Base-by-base conservation (phyloP, 371 early-diverging fungal species). In the Mucor mucedo region DNA sequence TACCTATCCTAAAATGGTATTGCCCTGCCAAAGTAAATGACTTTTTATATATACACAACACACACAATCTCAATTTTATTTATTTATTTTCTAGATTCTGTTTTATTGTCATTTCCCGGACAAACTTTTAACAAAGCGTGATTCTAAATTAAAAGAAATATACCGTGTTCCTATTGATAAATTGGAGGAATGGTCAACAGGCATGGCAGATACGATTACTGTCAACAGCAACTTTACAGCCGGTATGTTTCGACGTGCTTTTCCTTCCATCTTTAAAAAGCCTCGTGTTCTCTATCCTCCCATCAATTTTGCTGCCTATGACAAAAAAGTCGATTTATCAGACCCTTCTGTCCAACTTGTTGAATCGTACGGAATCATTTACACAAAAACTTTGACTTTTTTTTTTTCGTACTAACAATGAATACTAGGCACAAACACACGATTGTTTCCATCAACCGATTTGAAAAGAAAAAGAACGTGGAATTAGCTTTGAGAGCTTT, bases 81-180 rank as follows among this genome's bases (percentile, higher is more conserved):
- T 45, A 11, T 32, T 16, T 16, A 16, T 29, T 42, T 68, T 54
- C 13, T 76, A 88, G 80, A 84, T 97, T 8, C 74, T 97, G 33
- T 98, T 97, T 77, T 98, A 98, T 71, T 96, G 98, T 72, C 98
- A 98, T 66, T 96, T 93, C 70, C 98, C 98, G 0, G 98, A 98
- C 69, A 89, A 92, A 68, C 82, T 95, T 16, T 75, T 94, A 54
- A 85, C 93, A 13, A 74, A 76, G 48, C 86, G 91, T 3, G 82
- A 84, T 30, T 82, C 89, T 4, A 30, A 78, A 27, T 49, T 90
- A n/a, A 91, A 92, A 70, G 71, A 71, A 30, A 32, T 94, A 0
- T 98, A 97, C 66, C 86, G 98, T 11, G 41, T 79, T 0, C 93
- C 93, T 1, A 82, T 97, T 54, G 98, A 98, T 73, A 70, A 68